Evolutionary conservation across 2,329 filamentous ascomycete genomes (phyloP), one percentile per base, ranked within the genome.

Genomic region (Aspergillus melleus): DNA sequence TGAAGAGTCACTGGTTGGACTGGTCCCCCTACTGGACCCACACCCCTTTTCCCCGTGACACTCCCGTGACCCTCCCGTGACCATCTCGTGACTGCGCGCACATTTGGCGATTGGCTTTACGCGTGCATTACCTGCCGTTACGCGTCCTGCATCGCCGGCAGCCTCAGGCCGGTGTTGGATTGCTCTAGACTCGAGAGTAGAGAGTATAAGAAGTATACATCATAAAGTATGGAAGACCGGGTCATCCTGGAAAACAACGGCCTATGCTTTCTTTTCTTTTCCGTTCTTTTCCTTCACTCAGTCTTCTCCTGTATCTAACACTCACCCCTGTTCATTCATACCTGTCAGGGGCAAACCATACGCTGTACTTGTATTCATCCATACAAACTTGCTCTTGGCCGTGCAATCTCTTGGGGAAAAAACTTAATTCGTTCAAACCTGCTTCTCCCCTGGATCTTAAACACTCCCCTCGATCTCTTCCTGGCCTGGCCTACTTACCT

Each of bases 21-120:
- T 12, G 11, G n/a, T n/a, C n/a, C n/a, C n/a, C n/a, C n/a, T n/a
- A n/a, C n/a, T n/a, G n/a, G n/a, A 44, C 49, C 54, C 54, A 50
- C 54, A n/a, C 20, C 16, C 54, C 47, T 3, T 46, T 16, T 22
- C 30, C 54, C 54, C 29, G 47, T 42, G 26, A 29, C 26, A 9
- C 26, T 29, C 26, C 26, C 26, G 26, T 29, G 26, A n/a, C n/a
- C 52, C 26, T 29, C 26, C 26, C 26, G 26, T 29, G 26, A n/a
- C n/a, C 52, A 30, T 49, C 73, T 66, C 72, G 73, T 76, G 74
- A 76, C 65, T 56, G 61, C 74, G 74, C 67, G 74, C 57, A 61
- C 59, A 71, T 76, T 75, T 76, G 71, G 73, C 72, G 73, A 74
- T 70, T 51, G 49, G 26, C 68, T 71, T 70, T 73, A 74, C 73